These are phyloP conservation scores for Ascochyta pisi DNA, from an alignment of 2,329 filamentous ascomycete genomes.

Conservation along the genomic window DNA sequence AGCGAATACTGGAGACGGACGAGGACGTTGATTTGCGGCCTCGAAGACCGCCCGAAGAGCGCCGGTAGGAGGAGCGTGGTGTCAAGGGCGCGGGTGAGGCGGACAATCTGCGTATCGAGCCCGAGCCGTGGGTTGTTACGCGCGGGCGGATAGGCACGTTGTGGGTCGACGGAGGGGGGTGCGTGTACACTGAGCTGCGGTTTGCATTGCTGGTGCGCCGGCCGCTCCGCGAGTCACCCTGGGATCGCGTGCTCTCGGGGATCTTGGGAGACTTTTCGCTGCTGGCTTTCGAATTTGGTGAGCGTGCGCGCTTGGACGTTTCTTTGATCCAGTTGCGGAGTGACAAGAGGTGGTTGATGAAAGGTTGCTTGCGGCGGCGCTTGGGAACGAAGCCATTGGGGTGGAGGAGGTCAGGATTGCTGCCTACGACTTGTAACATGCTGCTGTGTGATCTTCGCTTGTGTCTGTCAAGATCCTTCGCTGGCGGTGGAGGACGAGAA, in stretches of 20 bases:
- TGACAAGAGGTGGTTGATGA: constrained; percentile 70
- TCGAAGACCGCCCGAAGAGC: constrained; percentile 80
- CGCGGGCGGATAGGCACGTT: constrained; percentile 48
- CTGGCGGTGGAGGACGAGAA: constrained; percentile 79
- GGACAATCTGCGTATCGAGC: constrained; percentile 67
- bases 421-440: constrained; percentile 83
- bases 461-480: constrained; percentile 71
- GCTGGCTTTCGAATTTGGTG: constrained; percentile 45
- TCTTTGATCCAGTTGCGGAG: constrained; percentile 78
- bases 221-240: constrained; percentile 15
- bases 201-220: constrained; percentile 47
- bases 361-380: constrained; percentile 65
- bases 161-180: constrained; percentile 31
- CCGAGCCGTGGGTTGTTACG: constrained; percentile 53
- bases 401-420: constrained; percentile 67
- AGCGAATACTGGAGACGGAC: constrained; percentile 90
- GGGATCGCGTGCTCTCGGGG: constrained; percentile 21
- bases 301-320: constrained; percentile 52
- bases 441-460: constrained; percentile 76
- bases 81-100: constrained; percentile 87
- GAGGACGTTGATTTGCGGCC: constrained; percentile 96
- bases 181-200: constrained; percentile 46
- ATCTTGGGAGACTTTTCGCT: constrained; percentile 44
- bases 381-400: constrained; percentile 64
- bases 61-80: constrained; percentile 83